Base-by-base conservation (phyloP, 1,284 basidiomycete genomes). In the Ceratobasidium papillatum region DNA sequence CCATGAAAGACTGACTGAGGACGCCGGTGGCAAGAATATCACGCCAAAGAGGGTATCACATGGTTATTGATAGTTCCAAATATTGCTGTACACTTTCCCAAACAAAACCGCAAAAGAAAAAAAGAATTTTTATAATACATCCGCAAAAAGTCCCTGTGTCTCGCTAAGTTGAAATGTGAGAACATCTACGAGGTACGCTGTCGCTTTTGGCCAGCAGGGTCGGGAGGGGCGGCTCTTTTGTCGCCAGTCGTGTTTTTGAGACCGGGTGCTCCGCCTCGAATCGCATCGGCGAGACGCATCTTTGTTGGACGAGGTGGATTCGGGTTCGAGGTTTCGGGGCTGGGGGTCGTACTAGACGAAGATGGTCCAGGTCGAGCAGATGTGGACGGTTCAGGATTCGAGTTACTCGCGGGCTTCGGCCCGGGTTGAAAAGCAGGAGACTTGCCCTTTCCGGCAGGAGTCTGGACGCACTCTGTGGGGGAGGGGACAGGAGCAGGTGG, bases 281-380 rank as follows among this genome's bases (percentile, higher is more conserved):
- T 69, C 3, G 66, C 66, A 43, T 69, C 66, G 19, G 66, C 66
- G 27, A 69, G 66, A 1, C 66, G 51, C 43, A 69, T 36, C 22
- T 54, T 52, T 22, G 65, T 36, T 11, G 63, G 65, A 36, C 66
- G 66, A 19, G 17, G 11, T 62, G 61, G 22, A 58, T 32, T 51
- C 17, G 41, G 38, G 19, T 5, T 27, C 27, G 66, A 11, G 22
- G 51, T 2, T 43, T 69, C 68, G 17, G 58, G 43, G 36, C 36
- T 61, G 1, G 25, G 30, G 32, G 41, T 61, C 17, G 43, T 25
- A 14, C 27, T 32, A 9, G 51, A 36, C 12, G 66, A 22, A 27
- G 36, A n/a, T 7, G 19, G 32, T 5, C 19, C 41, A 30, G 51
- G n/a, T 1, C 52, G 32, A 22, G 8, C 32, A 11, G 56, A 52